Evolutionary conservation across 768 basidiomycete genomes (phyloP).

Genomic region (Tricholoma sp.): DNA sequence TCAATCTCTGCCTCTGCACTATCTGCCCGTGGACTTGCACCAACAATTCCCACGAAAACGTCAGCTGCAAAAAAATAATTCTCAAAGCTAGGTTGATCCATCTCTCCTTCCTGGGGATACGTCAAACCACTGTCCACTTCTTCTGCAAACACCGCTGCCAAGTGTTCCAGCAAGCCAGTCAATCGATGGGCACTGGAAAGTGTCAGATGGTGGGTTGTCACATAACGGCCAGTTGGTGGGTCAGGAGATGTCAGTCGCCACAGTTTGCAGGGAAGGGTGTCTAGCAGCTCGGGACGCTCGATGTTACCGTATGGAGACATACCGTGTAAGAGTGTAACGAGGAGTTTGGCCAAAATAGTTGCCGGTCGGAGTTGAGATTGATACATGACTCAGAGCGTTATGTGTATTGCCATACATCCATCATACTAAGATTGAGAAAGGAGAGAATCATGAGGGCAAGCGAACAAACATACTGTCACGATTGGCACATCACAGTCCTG

Average conservation of each 20-base stretch:
- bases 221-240: constrained; percentile 17
- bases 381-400: background rate
- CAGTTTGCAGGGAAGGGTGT: constrained; percentile 39
- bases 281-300: constrained; percentile 19
- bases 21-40: constrained; percentile 17
- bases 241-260: constrained; percentile 30
- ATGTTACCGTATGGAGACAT: constrained; percentile 80
- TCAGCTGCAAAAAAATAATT: constrained; percentile 76
- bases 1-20: constrained; percentile 18
- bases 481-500: background rate
- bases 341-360: no score
- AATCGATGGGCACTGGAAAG: constrained; percentile 32
- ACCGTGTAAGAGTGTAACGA: no score
- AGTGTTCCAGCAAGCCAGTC: constrained; percentile 54
- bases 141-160: constrained; percentile 57
- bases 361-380: background rate
- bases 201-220: constrained; percentile 52
- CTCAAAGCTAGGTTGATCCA: constrained; percentile 51
- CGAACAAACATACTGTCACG: no score
- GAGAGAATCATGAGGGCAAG: no score
- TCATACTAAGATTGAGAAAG: no score
- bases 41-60: constrained; percentile 61
- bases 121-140: constrained; percentile 75
- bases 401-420: no score
- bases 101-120: constrained; percentile 77